These are phyloP conservation scores for Saccharum spontaneum DNA, from an alignment of 176 grass and related monocot genomes.

Conservation along the genomic window DNA sequence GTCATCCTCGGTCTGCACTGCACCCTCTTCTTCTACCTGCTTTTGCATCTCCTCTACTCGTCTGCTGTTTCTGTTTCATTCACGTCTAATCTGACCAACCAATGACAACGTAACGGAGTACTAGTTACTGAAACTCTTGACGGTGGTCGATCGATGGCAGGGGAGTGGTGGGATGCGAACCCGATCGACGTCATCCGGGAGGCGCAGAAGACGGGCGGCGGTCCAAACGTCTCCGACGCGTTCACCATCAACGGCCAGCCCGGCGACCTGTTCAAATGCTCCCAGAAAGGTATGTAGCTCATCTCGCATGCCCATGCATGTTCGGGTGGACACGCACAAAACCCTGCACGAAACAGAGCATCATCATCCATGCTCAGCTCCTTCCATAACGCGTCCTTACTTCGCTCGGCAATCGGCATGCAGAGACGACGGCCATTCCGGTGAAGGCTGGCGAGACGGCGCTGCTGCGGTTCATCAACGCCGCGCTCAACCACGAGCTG, in stretches of 20 bases:
- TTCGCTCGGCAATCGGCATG: not conserved
- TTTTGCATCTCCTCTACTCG: too few relatives aligned
- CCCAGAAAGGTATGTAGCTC: constrained; percentile 41
- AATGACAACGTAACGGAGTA: not conserved
- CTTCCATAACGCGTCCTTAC: too few relatives aligned
- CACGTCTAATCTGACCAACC: too few relatives aligned
- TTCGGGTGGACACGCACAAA: too few relatives aligned
- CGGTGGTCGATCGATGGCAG: constrained; percentile 19
- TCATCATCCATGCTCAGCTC: too few relatives aligned
- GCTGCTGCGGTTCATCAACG: constrained; percentile 81
- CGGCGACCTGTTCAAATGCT: constrained; percentile 75
- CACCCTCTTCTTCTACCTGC: too few relatives aligned
- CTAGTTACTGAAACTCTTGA: not conserved
- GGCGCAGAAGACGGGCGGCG: constrained; percentile 58
- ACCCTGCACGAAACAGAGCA: not conserved
- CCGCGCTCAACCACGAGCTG: constrained; percentile 74
- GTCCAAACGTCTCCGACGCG: constrained; percentile 74
- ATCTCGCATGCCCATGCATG: not conserved
- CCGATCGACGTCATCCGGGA: constrained; percentile 67
- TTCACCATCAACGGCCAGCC: constrained; percentile 90
- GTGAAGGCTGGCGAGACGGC: constrained; percentile 72
- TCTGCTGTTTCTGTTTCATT: too few relatives aligned
- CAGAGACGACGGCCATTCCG: constrained; percentile 51
- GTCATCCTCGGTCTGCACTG: constrained; percentile 48
- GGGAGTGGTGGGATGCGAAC: constrained; percentile 88